These are phyloP conservation scores for Logfia minima DNA, from an alignment of 129 eudicot species.

Conservation along the genomic window DNA sequence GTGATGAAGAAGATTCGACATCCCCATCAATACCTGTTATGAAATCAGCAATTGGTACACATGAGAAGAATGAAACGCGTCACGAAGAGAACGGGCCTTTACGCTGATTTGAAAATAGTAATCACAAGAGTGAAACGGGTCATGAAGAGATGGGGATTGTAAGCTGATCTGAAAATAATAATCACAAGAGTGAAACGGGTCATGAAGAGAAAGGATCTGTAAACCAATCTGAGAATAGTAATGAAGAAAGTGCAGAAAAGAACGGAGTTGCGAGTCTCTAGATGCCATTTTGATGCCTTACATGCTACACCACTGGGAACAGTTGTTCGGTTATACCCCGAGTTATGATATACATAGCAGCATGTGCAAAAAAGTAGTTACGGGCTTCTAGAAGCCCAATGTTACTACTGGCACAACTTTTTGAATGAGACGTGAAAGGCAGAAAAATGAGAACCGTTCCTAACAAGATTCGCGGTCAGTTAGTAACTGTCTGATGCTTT, in stretches of 20 bases:
- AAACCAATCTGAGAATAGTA: constrained; percentile 8
- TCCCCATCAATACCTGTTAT: constrained; percentile 55
- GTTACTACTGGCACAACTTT: neutral
- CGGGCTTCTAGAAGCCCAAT: neutral
- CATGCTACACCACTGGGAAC: neutral
- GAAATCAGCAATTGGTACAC: constrained; percentile 37
- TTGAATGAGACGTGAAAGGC: neutral
- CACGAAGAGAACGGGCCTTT: constrained; percentile 24
- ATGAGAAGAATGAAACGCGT: constrained; percentile 18
- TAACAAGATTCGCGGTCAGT: constrained; percentile 25
- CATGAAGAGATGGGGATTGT: constrained; percentile 21
- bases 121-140: constrained; percentile 9
- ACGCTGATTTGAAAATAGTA: constrained; percentile 11
- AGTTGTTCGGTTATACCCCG: constrained; percentile 2
- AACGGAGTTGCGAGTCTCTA: constrained; percentile 17
- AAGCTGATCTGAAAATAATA: constrained; percentile 7
- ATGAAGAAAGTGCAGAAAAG: neutral
- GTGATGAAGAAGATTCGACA: constrained; percentile 96
- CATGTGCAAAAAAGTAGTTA: constrained; percentile 18
- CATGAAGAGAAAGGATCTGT: constrained; percentile 21
- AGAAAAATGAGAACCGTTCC: constrained; percentile 15
- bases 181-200: constrained; percentile 10
- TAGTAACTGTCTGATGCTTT: constrained; percentile 26
- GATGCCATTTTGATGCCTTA: neutral
- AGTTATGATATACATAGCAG: constrained; percentile 10